These are phyloP conservation scores for Astragalus membranaceus DNA, from an alignment of 306 rosid genomes.

Conservation along the genomic window DNA sequence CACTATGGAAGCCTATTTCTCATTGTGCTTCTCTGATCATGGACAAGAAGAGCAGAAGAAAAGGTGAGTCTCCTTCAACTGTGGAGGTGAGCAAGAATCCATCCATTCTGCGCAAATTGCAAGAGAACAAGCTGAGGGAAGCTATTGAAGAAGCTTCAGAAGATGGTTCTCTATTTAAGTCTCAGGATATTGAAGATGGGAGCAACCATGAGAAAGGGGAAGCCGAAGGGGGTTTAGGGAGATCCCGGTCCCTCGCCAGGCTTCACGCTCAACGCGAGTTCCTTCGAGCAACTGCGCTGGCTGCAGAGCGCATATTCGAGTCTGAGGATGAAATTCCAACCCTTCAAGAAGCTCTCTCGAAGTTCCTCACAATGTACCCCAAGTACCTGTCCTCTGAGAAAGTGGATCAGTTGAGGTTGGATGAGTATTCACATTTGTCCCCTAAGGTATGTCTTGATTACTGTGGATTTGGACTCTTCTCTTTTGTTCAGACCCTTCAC, in stretches of 20 bases:
- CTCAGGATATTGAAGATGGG: no score
- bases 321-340: slow-evolving; percentile 64
- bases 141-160: no score
- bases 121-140: no score
- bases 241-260: slow-evolving; percentile 84
- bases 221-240: slow-evolving; percentile 60
- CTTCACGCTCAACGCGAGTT: slow-evolving; percentile 83
- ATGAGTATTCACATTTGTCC: slow-evolving; percentile 69
- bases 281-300: slow-evolving; percentile 85
- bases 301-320: slow-evolving; percentile 70
- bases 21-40: no score
- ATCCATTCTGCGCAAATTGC: no score
- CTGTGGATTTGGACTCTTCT: slow-evolving; percentile 94
- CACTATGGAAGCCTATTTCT: no score
- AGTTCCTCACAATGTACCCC: slow-evolving; percentile 89
- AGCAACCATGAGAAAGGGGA: slow-evolving; percentile 35
- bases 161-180: no score
- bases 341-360: slow-evolving; percentile 54
- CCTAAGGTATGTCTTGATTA: slow-evolving; percentile 99
- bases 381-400: slow-evolving; percentile 73
- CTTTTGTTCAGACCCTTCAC: slow-evolving; percentile 84
- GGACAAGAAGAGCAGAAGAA: no score
- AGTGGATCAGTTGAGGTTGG: slow-evolving; percentile 80
- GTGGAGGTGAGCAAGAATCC: no score
- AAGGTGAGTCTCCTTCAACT: no score